Evolutionary conservation across 768 basidiomycete species (phyloP).

Genomic region (Coprinellus micaceus): DNA sequence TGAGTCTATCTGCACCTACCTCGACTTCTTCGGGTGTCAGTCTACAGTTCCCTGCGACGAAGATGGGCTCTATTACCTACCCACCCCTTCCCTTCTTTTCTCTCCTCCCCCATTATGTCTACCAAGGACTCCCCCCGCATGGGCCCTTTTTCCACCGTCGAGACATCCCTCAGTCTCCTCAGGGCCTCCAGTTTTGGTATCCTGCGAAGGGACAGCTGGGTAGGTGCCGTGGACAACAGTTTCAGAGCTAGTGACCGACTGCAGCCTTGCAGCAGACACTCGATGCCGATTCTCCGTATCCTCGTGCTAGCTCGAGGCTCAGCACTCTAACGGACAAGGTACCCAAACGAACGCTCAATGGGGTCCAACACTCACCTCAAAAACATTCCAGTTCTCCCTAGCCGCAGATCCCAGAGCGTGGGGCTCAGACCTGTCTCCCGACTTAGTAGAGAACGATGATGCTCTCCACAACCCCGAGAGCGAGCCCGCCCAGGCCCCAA

Average conservation of each 20-base stretch:
- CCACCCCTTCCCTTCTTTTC: conserved; percentile 13
- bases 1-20: background rate
- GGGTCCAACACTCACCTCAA: background rate
- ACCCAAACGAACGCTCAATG: background rate
- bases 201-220: conserved; percentile 41
- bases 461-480: conserved; percentile 65
- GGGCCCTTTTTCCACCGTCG: conserved; percentile 26
- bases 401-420: conserved; percentile 63
- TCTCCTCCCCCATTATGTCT: conserved; percentile 24
- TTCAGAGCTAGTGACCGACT: background rate
- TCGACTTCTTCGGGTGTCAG: background rate
- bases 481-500: conserved; percentile 21
- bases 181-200: conserved; percentile 32
- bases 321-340: conserved; percentile 47
- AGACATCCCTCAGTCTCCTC: conserved; percentile 29
- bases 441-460: conserved; percentile 64
- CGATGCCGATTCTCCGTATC: conserved; percentile 39
- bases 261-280: conserved; percentile 14
- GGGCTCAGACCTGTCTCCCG: conserved; percentile 56
- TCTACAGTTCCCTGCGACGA: background rate
- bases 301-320: conserved; percentile 38
- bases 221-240: conserved; percentile 12
- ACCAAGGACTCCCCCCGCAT: conserved; percentile 26
- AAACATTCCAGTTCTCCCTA: conserved; percentile 49
- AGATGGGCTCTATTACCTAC: conserved; percentile 11